A percentile compares a stretch with the other conserved stretches of the same genome.
Conservation (phyloP, 2,329 filamentous ascomycete species). For the Colletotrichum melonis region DNA sequence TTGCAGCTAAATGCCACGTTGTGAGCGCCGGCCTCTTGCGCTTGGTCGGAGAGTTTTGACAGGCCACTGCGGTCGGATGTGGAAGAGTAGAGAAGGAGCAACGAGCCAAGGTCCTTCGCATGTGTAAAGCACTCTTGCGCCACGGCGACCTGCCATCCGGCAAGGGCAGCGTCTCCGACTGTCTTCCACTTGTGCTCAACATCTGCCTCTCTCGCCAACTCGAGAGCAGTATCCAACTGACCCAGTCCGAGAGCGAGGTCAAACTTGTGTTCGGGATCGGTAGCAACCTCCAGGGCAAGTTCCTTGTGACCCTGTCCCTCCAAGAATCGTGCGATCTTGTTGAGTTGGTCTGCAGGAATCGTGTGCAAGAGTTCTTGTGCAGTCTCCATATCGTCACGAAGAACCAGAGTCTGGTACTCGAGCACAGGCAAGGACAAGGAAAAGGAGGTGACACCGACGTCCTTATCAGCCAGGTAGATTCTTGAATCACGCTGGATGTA, state of each 20-base stretch:
- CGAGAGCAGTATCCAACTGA: conserved; percentile 85
- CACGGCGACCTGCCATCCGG: conserved; percentile 86
- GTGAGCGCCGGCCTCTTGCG: conserved; percentile 81
- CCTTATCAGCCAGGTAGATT: conserved; percentile 95
- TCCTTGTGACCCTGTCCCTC: conserved; percentile 98
- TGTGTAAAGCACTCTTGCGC: conserved; percentile 94
- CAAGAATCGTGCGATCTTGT: conserved; percentile 97
- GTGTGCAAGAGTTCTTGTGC: conserved; percentile 86
- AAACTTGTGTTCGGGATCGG: conserved; percentile 95
- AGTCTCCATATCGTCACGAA: conserved; percentile 92
- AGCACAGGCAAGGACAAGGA: conserved; percentile 90
- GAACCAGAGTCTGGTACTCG: conserved; percentile 95
- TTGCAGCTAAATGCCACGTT: conserved; percentile 93
- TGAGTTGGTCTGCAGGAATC: conserved; percentile 92
- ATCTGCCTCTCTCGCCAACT: conserved; percentile 84
- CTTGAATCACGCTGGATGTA: conserved; percentile 96
- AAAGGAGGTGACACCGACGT: conserved; percentile 92
- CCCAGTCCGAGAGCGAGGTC: conserved; percentile 87
- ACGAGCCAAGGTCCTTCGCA: conserved; percentile 88
- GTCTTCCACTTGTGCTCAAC: conserved; percentile 99
- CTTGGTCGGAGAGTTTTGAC: conserved; percentile 76
- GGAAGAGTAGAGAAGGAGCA: conserved; percentile 89
- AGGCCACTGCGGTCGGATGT: conserved; percentile 84
- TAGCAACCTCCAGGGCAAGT: conserved; percentile 91
- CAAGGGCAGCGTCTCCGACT: conserved; percentile 90